Evolutionary conservation across 2,329 filamentous ascomycete species (phyloP), one percentile per base, ranked within the genome.

Genomic region (Cladosporium halotolerans): DNA sequence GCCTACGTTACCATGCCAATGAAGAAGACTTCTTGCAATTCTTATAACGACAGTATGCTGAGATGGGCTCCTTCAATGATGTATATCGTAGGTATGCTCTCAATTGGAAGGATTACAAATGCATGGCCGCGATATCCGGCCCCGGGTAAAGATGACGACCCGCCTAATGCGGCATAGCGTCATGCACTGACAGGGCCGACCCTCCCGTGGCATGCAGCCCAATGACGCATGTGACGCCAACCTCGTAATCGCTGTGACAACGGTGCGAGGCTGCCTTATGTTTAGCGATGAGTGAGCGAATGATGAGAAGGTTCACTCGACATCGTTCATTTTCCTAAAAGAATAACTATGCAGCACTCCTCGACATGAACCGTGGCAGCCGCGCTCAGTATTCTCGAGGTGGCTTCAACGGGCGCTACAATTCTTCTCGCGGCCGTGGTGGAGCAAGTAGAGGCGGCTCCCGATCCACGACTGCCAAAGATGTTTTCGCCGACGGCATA

Each of bases 401-500:
- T 18, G 47, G 39, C n/a, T 44, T 44, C 40, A 51, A 51, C 19
- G 38, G 18, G 5, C 50, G 50, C 34, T 45, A 47, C 38, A 46
- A 18, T 31, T 45, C 50, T 18, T 43, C 36, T 28, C 19, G 36
- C 13, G 43, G 50, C 43, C 43, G 43, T 33, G 43, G 50, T 14
- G 50, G 50, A 16, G 34, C 31, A 28, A 18, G 36, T 14, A 47
- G 44, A 43, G 43, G 43, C 10, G 32, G 13, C 28, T n/a, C 40
- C n/a, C 42, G 48, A 36, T 42, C 45, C 16, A 52, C 14, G 7
- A 45, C 57, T 45, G 34, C 51, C n/a, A 53, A 54, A 53, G 68
- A 67, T 3, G 51, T 65, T 13, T 70, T 69, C 54, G 59, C 59
- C 9, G 58, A 68, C 50, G 60, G 62, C 10, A 64, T 72, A 45